Evolutionary conservation across 2,329 filamentous ascomycete species (phyloP), one percentile per base, ranked within the genome.

Genomic region (Sphaerostilbella broomeana): DNA sequence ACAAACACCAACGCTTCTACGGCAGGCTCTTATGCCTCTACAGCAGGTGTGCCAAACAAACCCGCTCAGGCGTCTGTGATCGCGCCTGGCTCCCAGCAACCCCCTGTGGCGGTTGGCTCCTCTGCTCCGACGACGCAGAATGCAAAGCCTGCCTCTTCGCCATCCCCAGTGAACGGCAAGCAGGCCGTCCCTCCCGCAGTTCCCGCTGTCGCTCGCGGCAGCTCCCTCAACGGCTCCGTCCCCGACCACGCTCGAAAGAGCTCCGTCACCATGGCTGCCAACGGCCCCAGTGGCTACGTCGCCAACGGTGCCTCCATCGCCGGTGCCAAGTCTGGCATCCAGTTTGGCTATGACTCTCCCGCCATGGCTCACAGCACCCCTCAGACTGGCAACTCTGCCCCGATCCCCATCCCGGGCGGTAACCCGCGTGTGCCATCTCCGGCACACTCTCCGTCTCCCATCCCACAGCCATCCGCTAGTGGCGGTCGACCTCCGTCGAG

Each of bases 241-340:
- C 70, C 71, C 52, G 81, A 87, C 53, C 89, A 97, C 69, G 75
- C 72, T 58, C 79, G 87, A 60, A 95, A 94, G 68, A 80, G 81
- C 49, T 95, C 90, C 13, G 84, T 95, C 56, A 94, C 89, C 55
- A 95, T 95, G 70, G 88, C 79, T 62, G 82, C 87, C 52, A 84
- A 85, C 58, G 86, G 84, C 51, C 77, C 85, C 40, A 84, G 75
- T 51, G 81, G 81, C 57, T 85, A 79, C 61, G 77, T 81, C 45
- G 74, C 82, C 52, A 94, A 94, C 71, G 86, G 86, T 53, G 84
- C 79, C 44, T 56, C 67, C 27, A 63, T 63, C 40, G 76, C 79
- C 27, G 71, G 66, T 46, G 69, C 62, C 67, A 80, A 76, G 66
- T 68, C 73, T 50, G 73, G 70, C 51, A 85, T 92, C 59, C 84